Evolutionary conservation across 768 basidiomycete genomes (phyloP), one percentile per base, ranked within the genome.

Genomic region (Sarcodon aspratus): DNA sequence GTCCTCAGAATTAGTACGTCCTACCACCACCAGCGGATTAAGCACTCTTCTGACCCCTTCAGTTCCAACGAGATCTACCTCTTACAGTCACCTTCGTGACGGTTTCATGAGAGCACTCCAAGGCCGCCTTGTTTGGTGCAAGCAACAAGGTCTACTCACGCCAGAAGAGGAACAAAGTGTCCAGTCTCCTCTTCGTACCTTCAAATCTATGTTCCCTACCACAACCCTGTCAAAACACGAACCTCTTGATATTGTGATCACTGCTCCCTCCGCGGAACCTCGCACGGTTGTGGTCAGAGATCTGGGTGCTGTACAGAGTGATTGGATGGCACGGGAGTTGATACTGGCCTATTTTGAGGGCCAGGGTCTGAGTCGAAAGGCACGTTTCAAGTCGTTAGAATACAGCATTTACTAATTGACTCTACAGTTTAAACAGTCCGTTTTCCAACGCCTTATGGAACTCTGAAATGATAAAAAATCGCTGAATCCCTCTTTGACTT

Each of bases 51-150:
- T 31, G 15, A 48, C 36, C 33, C 9, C 18, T 40, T 18, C 48
- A 89, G 88, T 91, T n/a, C 89, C 88, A 3, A 85, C 84, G 2
- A 75, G 89, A 9, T 73, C 72, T 34, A 91, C 89, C 0, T 81
- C 79, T 7, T 89, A 80, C 59, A 75, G 77, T 12, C 89, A 93
- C 57, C 69, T 92, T 31, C 77, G 89, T 17, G 89, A 92, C 59
- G 89, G 84, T 2, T 91, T 91, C 55, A 71, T 90, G 62, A 76
- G 89, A 40, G 75, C 86, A 12, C 63, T 93, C 43, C 78, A 80
- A 54, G 66, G 70, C 2, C 78, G 86, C 15, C 66, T 88, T 50
- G 65, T 70, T 21, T 60, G 73, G 9, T 73, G 68, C 44, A 71
- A 71, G 44, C 71, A 79, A 55, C 66, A 69, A 12, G 78, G 73